Base-by-base conservation (phyloP, 768 basidiomycete genomes). In the Auriscalpium vulgare region DNA sequence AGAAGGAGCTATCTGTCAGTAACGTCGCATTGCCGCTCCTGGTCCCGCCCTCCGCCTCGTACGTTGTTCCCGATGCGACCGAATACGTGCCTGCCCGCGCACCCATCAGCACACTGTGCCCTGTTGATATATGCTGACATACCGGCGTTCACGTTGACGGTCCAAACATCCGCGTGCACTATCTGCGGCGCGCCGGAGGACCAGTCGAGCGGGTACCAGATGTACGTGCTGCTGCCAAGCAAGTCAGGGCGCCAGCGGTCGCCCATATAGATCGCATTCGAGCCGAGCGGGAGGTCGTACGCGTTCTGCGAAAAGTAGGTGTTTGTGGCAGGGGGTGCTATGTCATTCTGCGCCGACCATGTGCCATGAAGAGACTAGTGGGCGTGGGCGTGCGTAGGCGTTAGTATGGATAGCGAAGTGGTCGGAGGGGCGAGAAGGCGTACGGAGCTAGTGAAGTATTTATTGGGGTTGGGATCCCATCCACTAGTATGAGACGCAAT, bases 261-360 rank as follows among this genome's bases (percentile, higher is more conserved):
- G 45, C 83, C 82, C 79, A 83, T 82, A 61, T 83, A 85, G 51
- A 85, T 75, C 2, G 74, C 76, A 51, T 74, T 77, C 5, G 68
- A 68, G 8, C 75, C 79, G 34, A 83, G 66, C 13, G 74, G 71
- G 47, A 83, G 65, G 63, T 83, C 80, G 61, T 71, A 83, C 4
- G 76, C 71, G 65, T 83, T 85, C 68, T 84, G 83, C 19, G 81
- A 83, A 66, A 77, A 83, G 63, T 80, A 85, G 6, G 82, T 85
- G 38, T 76, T 70, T 37, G 74, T 75, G 36, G 74, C 67, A 55
- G 69, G 55, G 2, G 81, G 77, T 6, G 81, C 79, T 54, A 84
- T 78, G 64, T 85, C 82, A 6, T 72, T 72, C 66, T 83, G 76
- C 7, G 78, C 65, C 13, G 79, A 78, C 79, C 81, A 84, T 7